phyloP scores from a whole-genome alignment of 2,329 filamentous ascomycete genomes.

The Fusarium sp. region DNA sequence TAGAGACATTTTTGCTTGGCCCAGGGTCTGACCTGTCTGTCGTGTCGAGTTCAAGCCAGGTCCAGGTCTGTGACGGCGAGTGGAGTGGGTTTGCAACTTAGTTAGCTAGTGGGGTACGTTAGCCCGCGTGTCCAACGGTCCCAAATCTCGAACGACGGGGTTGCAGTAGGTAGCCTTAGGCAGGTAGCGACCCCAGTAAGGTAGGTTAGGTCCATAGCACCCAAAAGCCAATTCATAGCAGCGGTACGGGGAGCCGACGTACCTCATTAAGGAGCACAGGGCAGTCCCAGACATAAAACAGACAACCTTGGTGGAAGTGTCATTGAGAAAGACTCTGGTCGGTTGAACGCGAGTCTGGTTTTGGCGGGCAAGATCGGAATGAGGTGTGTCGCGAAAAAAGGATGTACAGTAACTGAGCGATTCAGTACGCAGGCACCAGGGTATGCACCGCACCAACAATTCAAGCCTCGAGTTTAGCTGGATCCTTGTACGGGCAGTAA shows the following conservation, averaged over 20 bases:
- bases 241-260: constrained; percentile 48
- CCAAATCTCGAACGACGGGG: constrained; percentile 43
- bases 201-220: background rate
- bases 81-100: constrained; percentile 39
- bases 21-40: constrained; percentile 41
- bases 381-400: constrained; percentile 23
- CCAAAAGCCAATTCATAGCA: constrained; percentile 28
- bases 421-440: constrained; percentile 17
- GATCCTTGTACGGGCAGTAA: constrained; percentile 20
- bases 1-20: constrained; percentile 41
- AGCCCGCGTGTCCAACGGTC: constrained; percentile 33
- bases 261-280: constrained; percentile 25
- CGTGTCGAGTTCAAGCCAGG: constrained; percentile 42
- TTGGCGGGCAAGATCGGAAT: constrained; percentile 9
- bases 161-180: constrained; percentile 17
- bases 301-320: constrained; percentile 4
- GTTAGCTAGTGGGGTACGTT: constrained; percentile 30
- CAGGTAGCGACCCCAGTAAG: constrained; percentile 2
- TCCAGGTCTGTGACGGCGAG: constrained; percentile 42
- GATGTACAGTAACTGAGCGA: constrained; percentile 7
- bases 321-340: constrained; percentile 5
- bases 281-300: constrained; percentile 4
- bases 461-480: constrained; percentile 28
- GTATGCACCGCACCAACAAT: constrained; percentile 25
- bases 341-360: constrained; percentile 6